Base-by-base conservation (phyloP, 371 early-diverging fungal genomes). In the Capillidium heterosporum region DNA sequence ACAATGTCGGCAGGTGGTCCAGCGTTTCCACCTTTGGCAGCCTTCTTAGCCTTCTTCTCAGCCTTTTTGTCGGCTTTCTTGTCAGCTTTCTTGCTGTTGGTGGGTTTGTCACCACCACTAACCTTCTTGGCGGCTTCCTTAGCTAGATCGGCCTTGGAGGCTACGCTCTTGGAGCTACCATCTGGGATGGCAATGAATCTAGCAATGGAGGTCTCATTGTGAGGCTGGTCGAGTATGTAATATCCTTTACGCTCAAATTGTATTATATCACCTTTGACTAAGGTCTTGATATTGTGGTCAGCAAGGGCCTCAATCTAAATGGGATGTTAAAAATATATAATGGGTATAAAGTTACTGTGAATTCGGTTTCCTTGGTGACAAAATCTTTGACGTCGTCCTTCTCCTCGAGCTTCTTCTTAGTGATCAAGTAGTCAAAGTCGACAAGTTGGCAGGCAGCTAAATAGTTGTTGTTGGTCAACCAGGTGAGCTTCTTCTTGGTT, bases 181-280 rank as follows among this genome's bases (percentile, higher is more conserved):
- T 97, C 98, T 24, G 98, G 98, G 59, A 96, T 90, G 59, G 64
- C 63, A 60, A 92, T 90, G 56, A 96, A 74, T 39, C 76, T 65
- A 52, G 89, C 76, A n/a, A n/a, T n/a, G n/a, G n/a, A n/a, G n/a
- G n/a, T n/a, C n/a, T n/a, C n/a, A n/a, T n/a, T n/a, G 23, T 81
- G 74, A 26, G 73, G 67, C 0, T 56, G 57, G 68, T 98, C 97
- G 47, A 85, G 72, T 63, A 95, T 93, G 62, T 78, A 98, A 76
- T 89, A 99, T 2, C 99, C 99, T 66, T 83, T 82, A 61, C 99
- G 84, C 78, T 99, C 99, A 46, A 99, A 81, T 76, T 99, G 99
- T 55, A 99, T 82, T 61, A 91, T 89, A 56, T 93, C 89, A 21
- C 91, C 91, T 59, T 64, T 63, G 50, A 65, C 66, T 53, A 79